Conservation (phyloP, 2,329 filamentous ascomycete species). For the Scleromitrula shiraiana region DNA sequence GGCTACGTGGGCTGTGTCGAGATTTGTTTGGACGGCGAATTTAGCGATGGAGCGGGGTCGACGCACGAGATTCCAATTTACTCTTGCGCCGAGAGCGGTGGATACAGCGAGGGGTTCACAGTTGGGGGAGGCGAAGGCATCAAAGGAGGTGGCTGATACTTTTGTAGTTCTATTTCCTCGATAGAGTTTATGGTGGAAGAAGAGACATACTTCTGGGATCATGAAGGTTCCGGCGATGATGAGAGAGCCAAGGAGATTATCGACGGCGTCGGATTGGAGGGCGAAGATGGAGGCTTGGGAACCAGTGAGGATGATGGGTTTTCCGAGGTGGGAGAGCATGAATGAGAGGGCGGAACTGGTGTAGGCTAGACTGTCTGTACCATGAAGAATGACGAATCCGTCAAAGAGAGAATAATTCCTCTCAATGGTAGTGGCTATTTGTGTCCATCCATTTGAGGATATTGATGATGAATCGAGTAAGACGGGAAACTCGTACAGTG, state of each 20-base stretch:
- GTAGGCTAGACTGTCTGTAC: slow-evolving; percentile 62
- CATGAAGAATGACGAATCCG: slow-evolving; percentile 64
- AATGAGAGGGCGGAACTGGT: slow-evolving; percentile 64
- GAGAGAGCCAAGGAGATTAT: slow-evolving; percentile 62
- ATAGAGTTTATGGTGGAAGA: slow-evolving; percentile 65
- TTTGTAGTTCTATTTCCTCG: slow-evolving; percentile 63
- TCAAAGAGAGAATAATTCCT: slow-evolving; percentile 63
- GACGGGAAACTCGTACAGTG: slow-evolving; percentile 59
- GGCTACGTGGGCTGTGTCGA: slow-evolving; percentile 59
- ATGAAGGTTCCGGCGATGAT: slow-evolving; percentile 67
- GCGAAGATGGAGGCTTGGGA: slow-evolving; percentile 61
- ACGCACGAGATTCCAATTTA: slow-evolving; percentile 55
- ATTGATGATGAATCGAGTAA: slow-evolving; percentile 66
- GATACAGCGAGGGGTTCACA: slow-evolving; percentile 55
- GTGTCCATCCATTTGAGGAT: slow-evolving; percentile 61
- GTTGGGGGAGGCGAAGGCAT: slow-evolving; percentile 62
- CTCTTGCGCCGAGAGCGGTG: slow-evolving; percentile 50
- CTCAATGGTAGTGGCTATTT: slow-evolving; percentile 51
- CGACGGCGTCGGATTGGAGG: slow-evolving; percentile 62
- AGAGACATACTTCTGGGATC: slow-evolving; percentile 67
- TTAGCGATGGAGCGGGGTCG: slow-evolving; percentile 48
- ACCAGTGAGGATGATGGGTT: slow-evolving; percentile 61
- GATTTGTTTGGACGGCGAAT: slow-evolving; percentile 53
- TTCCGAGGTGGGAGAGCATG: slow-evolving; percentile 65
- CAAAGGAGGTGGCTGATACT: slow-evolving; percentile 59